Evolutionary conservation across 2,329 filamentous ascomycete genomes (phyloP).

Genomic region (Fusarium nisikadoi): DNA sequence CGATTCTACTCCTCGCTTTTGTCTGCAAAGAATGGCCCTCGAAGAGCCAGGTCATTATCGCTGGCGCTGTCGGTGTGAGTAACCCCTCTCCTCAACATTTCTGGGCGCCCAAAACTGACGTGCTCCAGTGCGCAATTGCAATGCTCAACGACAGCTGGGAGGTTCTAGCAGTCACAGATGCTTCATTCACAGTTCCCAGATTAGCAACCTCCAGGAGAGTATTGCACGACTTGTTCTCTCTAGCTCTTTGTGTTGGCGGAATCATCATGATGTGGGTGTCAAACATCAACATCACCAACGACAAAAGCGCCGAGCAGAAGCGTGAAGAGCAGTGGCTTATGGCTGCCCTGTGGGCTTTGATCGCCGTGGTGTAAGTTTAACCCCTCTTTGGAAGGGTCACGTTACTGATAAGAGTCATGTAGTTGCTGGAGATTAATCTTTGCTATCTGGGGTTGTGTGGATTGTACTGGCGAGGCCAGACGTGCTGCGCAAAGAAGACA

Average conservation of each 20-base stretch:
- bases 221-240: slow-evolving; percentile 48
- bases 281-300: slow-evolving; percentile 36
- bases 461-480: slow-evolving; percentile 42
- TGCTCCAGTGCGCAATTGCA: slow-evolving; percentile 44
- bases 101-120: slow-evolving; percentile 11
- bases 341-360: slow-evolving; percentile 37
- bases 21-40: slow-evolving; percentile 48
- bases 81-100: not conserved
- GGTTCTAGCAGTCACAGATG: slow-evolving; percentile 45
- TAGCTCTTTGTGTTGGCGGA: slow-evolving; percentile 49
- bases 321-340: slow-evolving; percentile 35
- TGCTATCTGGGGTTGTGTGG: slow-evolving; percentile 45
- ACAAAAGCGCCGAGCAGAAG: slow-evolving; percentile 12
- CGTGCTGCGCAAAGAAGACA: slow-evolving; percentile 31
- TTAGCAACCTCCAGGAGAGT: slow-evolving; percentile 45
- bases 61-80: slow-evolving; percentile 49
- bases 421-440: slow-evolving; percentile 46
- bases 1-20: slow-evolving; percentile 48
- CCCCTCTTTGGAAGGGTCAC: not conserved
- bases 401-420: not conserved
- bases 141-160: slow-evolving; percentile 54
- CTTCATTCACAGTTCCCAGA: slow-evolving; percentile 40
- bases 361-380: slow-evolving; percentile 43
- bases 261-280: slow-evolving; percentile 50
- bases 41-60: slow-evolving; percentile 44